Base-by-base conservation (phyloP, 108 stramenopile genomes). In the Ochromonas danica region DNA sequence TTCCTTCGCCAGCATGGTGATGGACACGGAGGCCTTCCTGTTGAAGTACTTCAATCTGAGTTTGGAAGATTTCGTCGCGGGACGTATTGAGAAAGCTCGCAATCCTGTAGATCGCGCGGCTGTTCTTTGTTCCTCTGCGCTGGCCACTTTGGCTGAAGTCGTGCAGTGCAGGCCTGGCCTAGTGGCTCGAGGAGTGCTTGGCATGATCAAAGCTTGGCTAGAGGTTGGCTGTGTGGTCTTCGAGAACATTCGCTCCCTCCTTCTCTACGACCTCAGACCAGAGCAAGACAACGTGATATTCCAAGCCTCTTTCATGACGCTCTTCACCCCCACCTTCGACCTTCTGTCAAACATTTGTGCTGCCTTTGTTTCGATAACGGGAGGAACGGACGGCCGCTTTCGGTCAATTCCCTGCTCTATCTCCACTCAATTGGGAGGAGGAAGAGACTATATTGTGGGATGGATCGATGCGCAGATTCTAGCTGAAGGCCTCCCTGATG, bases 401-500 rank as follows among this genome's bases (percentile, higher is more conserved):
- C 45, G 22, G 22, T 51, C 45, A 51, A 14, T 51, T 22, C 6
- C 45, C 22, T 10, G 17, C 17, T 35, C 63, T 6, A 28, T 33
- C 3, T 67, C 63, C 3, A 67, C 17, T 6, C 14, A 14, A 22
- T 38, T 38, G 14, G 35, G 45, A 27, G 72, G 72, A 28, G 51
- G 72, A 27, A 38, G 40, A 6, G 51, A 75, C 51, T 75, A 75
- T 36, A 75, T 60, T 22, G 41, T 75, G 3, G 72, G 72, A 6
- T 57, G 72, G 51, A 36, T 75, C 10, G 72, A 75, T 25, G 72
- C 72, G 17, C 72, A 75, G 40, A 60, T 75, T 22, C 36, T 75
- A 6, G 36, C 72, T 38, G 43, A 75, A 36, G 40, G 22, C 31
- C 31, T 60, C 3, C 72, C 45, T 14, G 72, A 39, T 36, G 27